A percentile compares a stretch with the other conserved stretches of the same genome.
Evolutionary conservation across 345 rosid species (phyloP).

Genomic region (Capsella bursapastoris): DNA sequence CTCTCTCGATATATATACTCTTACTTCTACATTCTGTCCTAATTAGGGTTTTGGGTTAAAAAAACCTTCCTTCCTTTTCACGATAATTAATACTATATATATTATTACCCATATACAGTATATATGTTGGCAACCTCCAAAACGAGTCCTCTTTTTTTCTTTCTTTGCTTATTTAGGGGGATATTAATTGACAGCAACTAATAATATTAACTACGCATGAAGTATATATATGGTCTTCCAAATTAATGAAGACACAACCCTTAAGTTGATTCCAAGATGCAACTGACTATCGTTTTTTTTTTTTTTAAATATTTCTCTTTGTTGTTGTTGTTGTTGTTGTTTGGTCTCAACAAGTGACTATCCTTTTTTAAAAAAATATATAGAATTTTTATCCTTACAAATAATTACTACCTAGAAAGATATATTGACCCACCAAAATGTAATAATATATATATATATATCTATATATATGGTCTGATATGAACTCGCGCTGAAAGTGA

Average conservation of each 20-base stretch:
- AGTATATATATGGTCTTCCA: slow-evolving; percentile 4
- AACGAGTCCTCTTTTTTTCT: slow-evolving; percentile 1
- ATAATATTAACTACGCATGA: neutral
- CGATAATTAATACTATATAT: neutral
- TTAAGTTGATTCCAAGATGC: slow-evolving; percentile 13
- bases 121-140: slow-evolving; percentile 27
- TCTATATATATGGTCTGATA: too few relatives aligned
- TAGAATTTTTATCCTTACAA: too few relatives aligned
- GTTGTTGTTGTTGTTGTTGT: neutral
- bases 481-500: slow-evolving; percentile 5
- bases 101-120: slow-evolving; percentile 19
- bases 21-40: too few relatives aligned
- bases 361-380: too few relatives aligned
- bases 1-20: slow-evolving; percentile 2
- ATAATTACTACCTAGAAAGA: slow-evolving; percentile 27
- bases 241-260: slow-evolving; percentile 14
- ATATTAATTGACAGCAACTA: slow-evolving; percentile 6
- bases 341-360: slow-evolving; percentile 22
- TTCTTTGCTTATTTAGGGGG: neutral
- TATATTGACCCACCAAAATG: slow-evolving; percentile 21
- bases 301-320: neutral
- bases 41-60: slow-evolving; percentile 17
- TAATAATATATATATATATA: neutral
- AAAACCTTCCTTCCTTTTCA: neutral
- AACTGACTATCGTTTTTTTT: neutral